Percentiles rank a stretch among this genome's conserved stretches.
These are phyloP conservation scores for Leavenworthia alabamica DNA, from an alignment of 345 rosid genomes.

Conservation along the genomic window DNA sequence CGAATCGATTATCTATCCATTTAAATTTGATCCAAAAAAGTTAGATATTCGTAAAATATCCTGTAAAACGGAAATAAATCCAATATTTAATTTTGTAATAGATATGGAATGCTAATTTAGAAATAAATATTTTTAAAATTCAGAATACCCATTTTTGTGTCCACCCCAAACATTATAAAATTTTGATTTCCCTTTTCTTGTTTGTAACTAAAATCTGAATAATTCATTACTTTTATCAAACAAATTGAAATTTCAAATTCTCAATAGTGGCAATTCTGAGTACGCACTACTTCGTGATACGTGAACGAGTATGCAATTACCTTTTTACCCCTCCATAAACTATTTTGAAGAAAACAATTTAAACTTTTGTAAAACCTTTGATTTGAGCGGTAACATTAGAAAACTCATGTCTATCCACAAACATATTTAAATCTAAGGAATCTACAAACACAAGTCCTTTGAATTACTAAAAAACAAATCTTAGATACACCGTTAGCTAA, in stretches of 20 bases:
- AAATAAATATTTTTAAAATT: too few species aligned
- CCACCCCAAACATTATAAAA: too few species aligned
- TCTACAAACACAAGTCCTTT: conserved; percentile 1
- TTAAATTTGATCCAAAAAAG: too few species aligned
- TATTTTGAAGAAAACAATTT: neutral
- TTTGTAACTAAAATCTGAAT: neutral
- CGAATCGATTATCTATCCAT: too few species aligned
- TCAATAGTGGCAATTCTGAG: neutral
- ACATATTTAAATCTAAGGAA: conserved; percentile 8
- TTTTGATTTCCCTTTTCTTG: neutral
- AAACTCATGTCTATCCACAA: conserved; percentile 5
- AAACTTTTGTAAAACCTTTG: neutral
- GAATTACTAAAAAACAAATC: conserved; percentile 11
- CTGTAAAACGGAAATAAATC: too few species aligned
- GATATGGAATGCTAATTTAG: too few species aligned
- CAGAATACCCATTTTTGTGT: too few species aligned
- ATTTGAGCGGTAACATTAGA: conserved; percentile 3
- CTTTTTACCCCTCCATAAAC: neutral
- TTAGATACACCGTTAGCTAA: conserved; percentile 8
- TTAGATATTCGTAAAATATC: too few species aligned
- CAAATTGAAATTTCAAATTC: conserved; percentile 15
- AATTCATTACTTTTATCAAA: neutral
- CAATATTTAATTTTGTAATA: too few species aligned
- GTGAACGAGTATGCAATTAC: neutral
- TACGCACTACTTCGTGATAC: neutral